Conservation (phyloP, 2,329 filamentous ascomycete species). For the Venturia nashicola region DNA sequence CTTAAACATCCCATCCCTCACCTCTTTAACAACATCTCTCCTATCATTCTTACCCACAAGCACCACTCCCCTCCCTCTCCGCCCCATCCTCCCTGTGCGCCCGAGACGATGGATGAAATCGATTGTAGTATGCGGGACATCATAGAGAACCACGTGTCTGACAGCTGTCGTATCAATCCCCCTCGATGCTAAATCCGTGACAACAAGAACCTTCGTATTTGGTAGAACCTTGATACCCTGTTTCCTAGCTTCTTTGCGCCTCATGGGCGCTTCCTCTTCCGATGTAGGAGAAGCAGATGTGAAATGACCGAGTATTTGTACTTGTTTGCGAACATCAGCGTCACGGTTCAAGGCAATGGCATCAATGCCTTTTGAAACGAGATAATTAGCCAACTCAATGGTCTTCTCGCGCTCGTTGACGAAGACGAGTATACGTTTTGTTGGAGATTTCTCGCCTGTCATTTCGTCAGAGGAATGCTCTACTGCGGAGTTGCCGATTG, state of each 20-base stretch:
- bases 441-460: constrained; percentile 12
- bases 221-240: constrained; percentile 38
- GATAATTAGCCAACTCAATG: constrained; percentile 64
- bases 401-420: constrained; percentile 93
- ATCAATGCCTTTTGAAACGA: constrained; percentile 76
- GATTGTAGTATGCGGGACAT: constrained; percentile 95
- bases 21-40: constrained; percentile 81
- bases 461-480: constrained; percentile 37
- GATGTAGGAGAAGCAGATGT: constrained; percentile 1
- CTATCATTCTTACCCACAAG: constrained; percentile 82
- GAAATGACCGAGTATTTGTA: constrained; percentile 9
- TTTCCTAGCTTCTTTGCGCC: not conserved
- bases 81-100: constrained; percentile 82
- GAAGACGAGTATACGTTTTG: constrained; percentile 81
- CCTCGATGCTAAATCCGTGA: constrained; percentile 81
- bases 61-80: constrained; percentile 78
- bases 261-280: not conserved
- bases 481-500: constrained; percentile 66
- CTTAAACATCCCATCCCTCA: constrained; percentile 58
- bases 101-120: constrained; percentile 97
- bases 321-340: constrained; percentile 29
- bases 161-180: constrained; percentile 92
- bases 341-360: constrained; percentile 78
- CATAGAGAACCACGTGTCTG: constrained; percentile 82
- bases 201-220: constrained; percentile 84